Percentiles rank a stretch among this genome's conserved stretches.
These are phyloP conservation scores for Cadophora sp. DNA, from an alignment of 2,329 filamentous ascomycete genomes.

Conservation along the genomic window DNA sequence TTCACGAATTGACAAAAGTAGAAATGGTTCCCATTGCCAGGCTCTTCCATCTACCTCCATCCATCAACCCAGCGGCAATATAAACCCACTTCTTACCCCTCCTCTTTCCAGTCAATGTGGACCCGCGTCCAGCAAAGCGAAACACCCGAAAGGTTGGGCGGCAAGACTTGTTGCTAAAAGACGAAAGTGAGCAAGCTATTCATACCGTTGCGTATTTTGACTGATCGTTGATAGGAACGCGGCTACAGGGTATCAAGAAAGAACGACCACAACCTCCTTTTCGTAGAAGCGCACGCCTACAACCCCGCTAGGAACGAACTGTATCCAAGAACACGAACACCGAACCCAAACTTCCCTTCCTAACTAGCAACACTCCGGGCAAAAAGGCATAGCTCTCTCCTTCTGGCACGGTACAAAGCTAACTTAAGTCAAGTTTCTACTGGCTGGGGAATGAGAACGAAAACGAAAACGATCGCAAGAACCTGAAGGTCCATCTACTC, in stretches of 20 bases:
- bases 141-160: conserved; percentile 34
- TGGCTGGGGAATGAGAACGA: conserved; percentile 27
- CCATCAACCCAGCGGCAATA: conserved; percentile 29
- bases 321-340: conserved; percentile 30
- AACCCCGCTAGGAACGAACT: conserved; percentile 27
- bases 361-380: conserved; percentile 32
- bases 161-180: conserved; percentile 34
- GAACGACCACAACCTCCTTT: conserved; percentile 29
- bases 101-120: conserved; percentile 34
- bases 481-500: too few relatives aligned
- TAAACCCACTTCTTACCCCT: conserved; percentile 29
- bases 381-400: conserved; percentile 31
- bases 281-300: conserved; percentile 33
- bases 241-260: conserved; percentile 38
- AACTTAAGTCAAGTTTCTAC: conserved; percentile 34
- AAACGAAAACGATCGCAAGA: conserved; percentile 34
- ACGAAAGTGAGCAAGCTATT: conserved; percentile 31
- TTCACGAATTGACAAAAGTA: conserved; percentile 25
- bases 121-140: conserved; percentile 34
- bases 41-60: conserved; percentile 18
- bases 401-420: conserved; percentile 33
- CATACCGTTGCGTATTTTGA: conserved; percentile 29
- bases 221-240: conserved; percentile 36
- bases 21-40: conserved; percentile 19
- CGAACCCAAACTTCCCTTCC: conserved; percentile 33